Evolutionary conservation across 345 rosid species (phyloP).

Genomic region (Carallia pectinifolia): DNA sequence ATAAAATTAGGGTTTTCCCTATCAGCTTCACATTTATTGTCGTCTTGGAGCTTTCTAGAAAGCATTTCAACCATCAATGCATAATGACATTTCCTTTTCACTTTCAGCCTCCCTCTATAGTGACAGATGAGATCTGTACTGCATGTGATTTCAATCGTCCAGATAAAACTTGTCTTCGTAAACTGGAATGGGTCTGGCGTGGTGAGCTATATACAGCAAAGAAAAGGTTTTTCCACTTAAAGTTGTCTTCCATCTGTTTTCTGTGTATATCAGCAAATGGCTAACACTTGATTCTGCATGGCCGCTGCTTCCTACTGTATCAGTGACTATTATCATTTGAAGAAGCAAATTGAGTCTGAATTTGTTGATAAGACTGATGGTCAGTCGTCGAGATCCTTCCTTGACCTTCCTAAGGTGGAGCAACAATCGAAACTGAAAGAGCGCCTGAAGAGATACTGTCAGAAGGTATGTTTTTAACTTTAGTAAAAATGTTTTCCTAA

Average conservation of each 20-base stretch:
- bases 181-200: slow-evolving; percentile 99
- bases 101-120: slow-evolving; percentile 90
- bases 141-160: slow-evolving; percentile 98
- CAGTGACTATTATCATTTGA: slow-evolving; percentile 93
- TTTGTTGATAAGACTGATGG: slow-evolving; percentile 57
- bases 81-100: slow-evolving; percentile 22
- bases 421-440: slow-evolving; percentile 80
- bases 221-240: slow-evolving; percentile 54
- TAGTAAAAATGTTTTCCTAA: slow-evolving; percentile 15
- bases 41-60: background rate
- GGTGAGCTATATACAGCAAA: slow-evolving; percentile 87
- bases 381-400: slow-evolving; percentile 69
- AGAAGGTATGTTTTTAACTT: slow-evolving; percentile 55
- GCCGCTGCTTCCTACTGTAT: slow-evolving; percentile 20
- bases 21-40: background rate
- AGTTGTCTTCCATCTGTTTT: slow-evolving; percentile 6
- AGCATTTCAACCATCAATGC: slow-evolving; percentile 5
- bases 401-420: slow-evolving; percentile 79
- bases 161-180: slow-evolving; percentile 85
- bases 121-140: slow-evolving; percentile 86
- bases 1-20: background rate
- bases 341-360: slow-evolving; percentile 94
- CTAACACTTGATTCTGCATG: slow-evolving; percentile 15
- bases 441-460: slow-evolving; percentile 82
- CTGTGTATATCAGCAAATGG: slow-evolving; percentile 13